Evolutionary conservation across 495 filamentous ascomycete genomes (phyloP).

Genomic region (Neurospora sp.): DNA sequence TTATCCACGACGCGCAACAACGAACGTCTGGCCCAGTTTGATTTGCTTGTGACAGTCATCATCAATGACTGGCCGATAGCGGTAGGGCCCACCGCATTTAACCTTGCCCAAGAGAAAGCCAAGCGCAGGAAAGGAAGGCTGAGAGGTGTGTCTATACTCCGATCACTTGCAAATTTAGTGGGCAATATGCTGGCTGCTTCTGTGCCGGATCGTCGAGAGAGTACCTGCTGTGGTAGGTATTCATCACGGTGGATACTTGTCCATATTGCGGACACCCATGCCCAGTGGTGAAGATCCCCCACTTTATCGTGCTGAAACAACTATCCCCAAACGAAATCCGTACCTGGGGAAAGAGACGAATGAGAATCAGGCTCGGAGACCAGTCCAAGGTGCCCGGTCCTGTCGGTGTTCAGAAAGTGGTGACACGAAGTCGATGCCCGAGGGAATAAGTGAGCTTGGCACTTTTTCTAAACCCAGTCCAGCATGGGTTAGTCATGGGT

Average conservation of each 20-base stretch:
- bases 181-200: neutral
- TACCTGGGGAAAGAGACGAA: neutral
- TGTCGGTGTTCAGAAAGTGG: neutral
- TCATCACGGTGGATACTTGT: neutral
- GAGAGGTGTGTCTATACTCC: neutral
- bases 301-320: neutral
- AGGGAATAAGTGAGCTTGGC: neutral
- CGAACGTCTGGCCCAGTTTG: neutral
- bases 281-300: neutral
- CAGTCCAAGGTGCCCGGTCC: neutral
- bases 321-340: neutral
- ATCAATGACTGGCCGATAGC: neutral
- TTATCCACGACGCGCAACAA: neutral
- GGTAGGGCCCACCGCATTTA: neutral
- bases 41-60: neutral
- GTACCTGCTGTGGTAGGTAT: neutral
- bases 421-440: neutral
- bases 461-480: neutral
- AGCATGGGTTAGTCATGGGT: neutral
- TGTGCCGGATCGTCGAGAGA: neutral
- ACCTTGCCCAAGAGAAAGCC: neutral
- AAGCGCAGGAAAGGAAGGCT: neutral
- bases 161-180: neutral
- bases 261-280: neutral
- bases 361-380: neutral